phyloP scores from a whole-genome alignment of 768 basidiomycete genomes.

The Sistotremastrum suecicum region DNA sequence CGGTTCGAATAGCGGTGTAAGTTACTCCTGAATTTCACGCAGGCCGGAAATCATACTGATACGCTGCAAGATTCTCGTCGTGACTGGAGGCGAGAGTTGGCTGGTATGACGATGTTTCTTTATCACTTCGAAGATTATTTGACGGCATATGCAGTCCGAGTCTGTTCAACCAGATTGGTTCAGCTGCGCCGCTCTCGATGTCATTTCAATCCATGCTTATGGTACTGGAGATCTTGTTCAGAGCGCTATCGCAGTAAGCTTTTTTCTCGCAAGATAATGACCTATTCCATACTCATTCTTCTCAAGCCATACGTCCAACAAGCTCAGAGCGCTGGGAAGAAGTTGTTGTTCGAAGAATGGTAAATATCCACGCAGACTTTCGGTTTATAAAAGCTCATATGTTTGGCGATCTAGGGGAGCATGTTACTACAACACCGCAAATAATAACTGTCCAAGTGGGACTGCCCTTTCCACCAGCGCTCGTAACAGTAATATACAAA shows the following conservation, averaged over 20 bases:
- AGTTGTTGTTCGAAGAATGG: slow-evolving; percentile 25
- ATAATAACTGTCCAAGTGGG: slow-evolving; percentile 16
- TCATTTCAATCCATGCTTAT: slow-evolving; percentile 25
- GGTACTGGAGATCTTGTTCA: slow-evolving; percentile 17
- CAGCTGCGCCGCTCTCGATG: slow-evolving; percentile 17
- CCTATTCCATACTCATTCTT: too few relatives aligned
- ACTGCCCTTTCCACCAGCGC: slow-evolving; percentile 12
- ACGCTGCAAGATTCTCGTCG: slow-evolving; percentile 14
- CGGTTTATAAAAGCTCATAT: too few relatives aligned
- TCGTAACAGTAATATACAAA: slow-evolving; percentile 20
- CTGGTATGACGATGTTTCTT: too few relatives aligned
- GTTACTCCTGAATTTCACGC: neutral
- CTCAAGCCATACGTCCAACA: too few relatives aligned
- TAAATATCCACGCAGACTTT: neutral
- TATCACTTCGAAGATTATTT: too few relatives aligned
- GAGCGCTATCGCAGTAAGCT: slow-evolving; percentile 9
- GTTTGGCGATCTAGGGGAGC: slow-evolving; percentile 10
- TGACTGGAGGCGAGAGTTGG: slow-evolving; percentile 18
- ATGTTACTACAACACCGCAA: slow-evolving; percentile 14
- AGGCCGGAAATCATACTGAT: too few relatives aligned
- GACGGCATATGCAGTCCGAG: too few relatives aligned
- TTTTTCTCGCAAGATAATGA: too few relatives aligned
- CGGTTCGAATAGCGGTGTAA: slow-evolving; percentile 11
- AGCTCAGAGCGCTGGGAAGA: too few relatives aligned
- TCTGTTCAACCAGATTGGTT: slow-evolving; percentile 14